These are phyloP conservation scores for Lolium rigidum DNA, from an alignment of 176 grass and related monocot genomes.

Conservation along the genomic window DNA sequence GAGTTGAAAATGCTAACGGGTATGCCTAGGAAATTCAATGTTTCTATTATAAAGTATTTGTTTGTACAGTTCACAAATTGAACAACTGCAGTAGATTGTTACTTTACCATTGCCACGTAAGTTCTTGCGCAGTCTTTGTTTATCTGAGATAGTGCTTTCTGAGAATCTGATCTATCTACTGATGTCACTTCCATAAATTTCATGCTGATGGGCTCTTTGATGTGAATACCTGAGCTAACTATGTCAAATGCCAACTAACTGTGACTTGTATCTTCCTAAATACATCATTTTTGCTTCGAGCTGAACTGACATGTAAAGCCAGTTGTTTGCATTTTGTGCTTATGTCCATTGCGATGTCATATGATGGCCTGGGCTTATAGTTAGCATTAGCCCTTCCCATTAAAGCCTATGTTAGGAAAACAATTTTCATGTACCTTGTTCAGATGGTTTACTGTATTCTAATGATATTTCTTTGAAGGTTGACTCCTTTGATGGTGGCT, in stretches of 20 bases:
- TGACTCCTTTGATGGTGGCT: constrained; percentile 92
- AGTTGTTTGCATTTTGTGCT: not conserved
- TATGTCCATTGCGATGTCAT: not conserved
- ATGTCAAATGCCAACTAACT: not conserved
- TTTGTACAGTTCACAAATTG: constrained; percentile 2
- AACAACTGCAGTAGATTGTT: constrained; percentile 25
- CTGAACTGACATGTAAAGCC: constrained; percentile 13
- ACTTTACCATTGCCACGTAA: not conserved
- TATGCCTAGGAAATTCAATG: constrained; percentile 34
- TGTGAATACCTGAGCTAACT: not conserved
- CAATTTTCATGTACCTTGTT: constrained; percentile 19
- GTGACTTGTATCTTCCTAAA: constrained; percentile 5
- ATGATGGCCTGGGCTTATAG: constrained; percentile 5
- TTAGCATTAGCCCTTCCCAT: not conserved
- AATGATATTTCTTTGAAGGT: constrained; percentile 55
- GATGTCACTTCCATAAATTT: not conserved
- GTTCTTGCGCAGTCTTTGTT: constrained; percentile 24
- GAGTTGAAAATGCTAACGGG: constrained; percentile 79
- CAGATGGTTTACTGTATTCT: constrained; percentile 25
- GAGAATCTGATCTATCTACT: constrained; percentile 1
- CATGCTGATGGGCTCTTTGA: not conserved
- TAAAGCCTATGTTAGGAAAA: constrained; percentile 1
- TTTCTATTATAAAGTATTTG: constrained; percentile 29
- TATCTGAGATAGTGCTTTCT: not conserved
- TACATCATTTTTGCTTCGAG: not conserved